Conservation (phyloP, 148 eudicot genomes). For the Simmondsia chinensis region DNA sequence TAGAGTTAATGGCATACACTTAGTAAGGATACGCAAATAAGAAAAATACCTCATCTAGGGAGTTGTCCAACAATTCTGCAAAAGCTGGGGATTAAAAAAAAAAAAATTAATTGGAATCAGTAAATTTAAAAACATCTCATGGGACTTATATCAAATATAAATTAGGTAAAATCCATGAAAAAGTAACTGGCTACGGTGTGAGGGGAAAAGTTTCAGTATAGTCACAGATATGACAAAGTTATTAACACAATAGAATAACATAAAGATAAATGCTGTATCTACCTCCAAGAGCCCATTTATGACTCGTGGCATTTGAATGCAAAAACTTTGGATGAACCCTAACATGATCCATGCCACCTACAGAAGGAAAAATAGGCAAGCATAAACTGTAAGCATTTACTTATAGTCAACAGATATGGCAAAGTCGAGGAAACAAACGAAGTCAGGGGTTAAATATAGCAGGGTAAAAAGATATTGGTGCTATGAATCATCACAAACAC, state of each 20-base stretch:
- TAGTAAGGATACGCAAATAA: constrained; percentile 1
- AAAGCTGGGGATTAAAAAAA: constrained; percentile 41
- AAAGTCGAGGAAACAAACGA: not conserved
- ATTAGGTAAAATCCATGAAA: no score
- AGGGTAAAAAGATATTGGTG: no score
- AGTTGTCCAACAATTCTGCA: constrained; percentile 90
- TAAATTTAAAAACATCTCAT: not conserved
- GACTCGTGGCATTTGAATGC: constrained; percentile 97
- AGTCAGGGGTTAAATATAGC: no score
- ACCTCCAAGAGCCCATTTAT: constrained; percentile 96
- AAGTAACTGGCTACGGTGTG: no score
- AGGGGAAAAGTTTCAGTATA: no score
- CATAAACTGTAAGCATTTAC: not conserved
- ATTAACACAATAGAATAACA: no score
- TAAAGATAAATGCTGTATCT: constrained; percentile 3
- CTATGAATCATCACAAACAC: no score
- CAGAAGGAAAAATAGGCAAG: constrained; percentile 11
- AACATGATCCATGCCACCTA: constrained; percentile 97
- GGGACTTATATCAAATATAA: no score
- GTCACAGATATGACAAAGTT: no score
- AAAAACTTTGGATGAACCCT: constrained; percentile 97
- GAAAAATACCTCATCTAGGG: constrained; percentile 75
- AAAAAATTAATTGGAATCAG: no score
- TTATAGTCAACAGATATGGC: not conserved
- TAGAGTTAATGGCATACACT: not conserved